phyloP scores from a whole-genome alignment of 192 early-diverging fungal genomes.

The Coemansia sp. region DNA sequence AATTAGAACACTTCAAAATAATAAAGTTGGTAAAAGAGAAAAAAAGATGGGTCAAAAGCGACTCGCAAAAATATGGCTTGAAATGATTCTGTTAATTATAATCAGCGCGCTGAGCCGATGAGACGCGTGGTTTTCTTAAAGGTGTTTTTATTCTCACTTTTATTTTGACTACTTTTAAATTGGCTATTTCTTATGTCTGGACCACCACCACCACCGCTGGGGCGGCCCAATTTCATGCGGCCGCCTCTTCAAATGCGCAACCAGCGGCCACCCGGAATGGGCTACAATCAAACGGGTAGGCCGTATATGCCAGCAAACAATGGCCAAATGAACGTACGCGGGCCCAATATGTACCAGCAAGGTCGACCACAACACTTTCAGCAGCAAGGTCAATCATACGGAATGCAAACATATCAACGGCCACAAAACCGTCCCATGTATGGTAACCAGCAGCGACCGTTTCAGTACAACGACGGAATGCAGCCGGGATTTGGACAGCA shows the following conservation, averaged over 20 bases:
- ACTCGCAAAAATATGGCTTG: no score
- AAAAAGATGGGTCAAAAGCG: no score
- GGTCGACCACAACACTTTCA: not conserved
- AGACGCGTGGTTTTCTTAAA: no score
- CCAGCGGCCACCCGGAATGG: conserved; percentile 19
- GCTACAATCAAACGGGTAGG: conserved; percentile 20
- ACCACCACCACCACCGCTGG: conserved; percentile 23
- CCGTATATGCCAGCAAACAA: conserved; percentile 20
- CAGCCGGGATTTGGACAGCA: not conserved
- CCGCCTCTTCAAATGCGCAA: conserved; percentile 13
- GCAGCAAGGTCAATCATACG: conserved; percentile 9
- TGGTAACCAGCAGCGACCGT: conserved; percentile 2
- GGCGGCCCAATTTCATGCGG: conserved; percentile 12
- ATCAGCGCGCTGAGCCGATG: no score
- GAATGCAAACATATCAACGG: conserved; percentile 22
- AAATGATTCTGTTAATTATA: no score
- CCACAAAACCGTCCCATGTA: conserved; percentile 12
- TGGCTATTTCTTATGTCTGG: conserved; percentile 18
- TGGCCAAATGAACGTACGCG: conserved; percentile 33
- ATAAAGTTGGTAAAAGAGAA: no score
- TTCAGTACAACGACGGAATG: conserved; percentile 1
- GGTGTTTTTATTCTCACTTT: no score
- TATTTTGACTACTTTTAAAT: no score
- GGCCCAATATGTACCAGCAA: conserved; percentile 10
- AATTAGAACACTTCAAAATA: no score